phyloP scores from a whole-genome alignment of 2,329 filamentous ascomycete genomes.

The Fusarium pseudograminearum region DNA sequence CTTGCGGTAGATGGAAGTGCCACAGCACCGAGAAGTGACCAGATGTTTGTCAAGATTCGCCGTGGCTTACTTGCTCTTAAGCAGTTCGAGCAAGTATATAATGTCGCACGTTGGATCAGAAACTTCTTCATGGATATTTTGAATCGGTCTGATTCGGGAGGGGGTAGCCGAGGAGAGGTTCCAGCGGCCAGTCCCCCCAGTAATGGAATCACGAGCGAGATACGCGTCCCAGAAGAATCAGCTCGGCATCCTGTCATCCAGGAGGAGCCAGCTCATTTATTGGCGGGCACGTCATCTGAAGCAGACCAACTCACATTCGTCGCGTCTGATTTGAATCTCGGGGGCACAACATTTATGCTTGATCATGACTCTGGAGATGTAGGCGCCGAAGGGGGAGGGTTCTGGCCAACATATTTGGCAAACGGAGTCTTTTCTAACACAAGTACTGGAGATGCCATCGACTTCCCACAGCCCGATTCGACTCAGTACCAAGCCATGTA shows the following conservation, averaged over 20 bases:
- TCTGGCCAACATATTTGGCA: slow-evolving; percentile 12
- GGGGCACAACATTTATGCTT: background rate
- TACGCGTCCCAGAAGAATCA: no score
- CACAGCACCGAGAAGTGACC: background rate
- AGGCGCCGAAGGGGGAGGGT: background rate
- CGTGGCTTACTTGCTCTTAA: background rate
- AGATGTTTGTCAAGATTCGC: background rate
- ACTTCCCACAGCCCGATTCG: slow-evolving; percentile 27
- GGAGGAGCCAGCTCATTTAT: background rate
- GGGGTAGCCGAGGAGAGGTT: accelerated
- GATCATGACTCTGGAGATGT: background rate
- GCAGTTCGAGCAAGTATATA: slow-evolving; percentile 13
- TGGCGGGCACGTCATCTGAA: background rate
- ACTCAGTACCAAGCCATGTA: slow-evolving; percentile 28
- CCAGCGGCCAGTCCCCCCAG: accelerated
- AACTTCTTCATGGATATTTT: slow-evolving; percentile 35
- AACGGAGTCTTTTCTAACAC: slow-evolving; percentile 9
- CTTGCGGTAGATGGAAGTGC: background rate
- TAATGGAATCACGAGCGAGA: accelerated
- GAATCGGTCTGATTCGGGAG: background rate
- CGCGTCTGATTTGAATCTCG: background rate
- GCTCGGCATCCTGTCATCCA: accelerated
- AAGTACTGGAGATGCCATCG: background rate
- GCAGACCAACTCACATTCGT: background rate
- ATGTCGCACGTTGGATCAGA: slow-evolving; percentile 16